Evolutionary conservation across 768 basidiomycete genomes (phyloP).

Genomic region (Auriscalpium orientale): DNA sequence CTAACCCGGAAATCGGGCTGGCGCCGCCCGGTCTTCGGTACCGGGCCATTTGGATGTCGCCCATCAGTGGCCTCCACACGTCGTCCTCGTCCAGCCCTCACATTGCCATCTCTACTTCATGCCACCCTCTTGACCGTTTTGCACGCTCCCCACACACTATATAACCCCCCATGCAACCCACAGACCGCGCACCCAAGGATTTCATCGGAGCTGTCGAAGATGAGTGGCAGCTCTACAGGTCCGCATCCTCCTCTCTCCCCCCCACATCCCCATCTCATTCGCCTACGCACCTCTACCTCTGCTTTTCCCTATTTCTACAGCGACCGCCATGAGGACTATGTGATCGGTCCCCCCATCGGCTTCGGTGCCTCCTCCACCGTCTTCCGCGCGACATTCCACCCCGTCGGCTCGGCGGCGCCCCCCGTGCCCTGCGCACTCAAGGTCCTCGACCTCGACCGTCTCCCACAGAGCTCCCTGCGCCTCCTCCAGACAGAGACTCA

Average conservation of each 20-base stretch:
- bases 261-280: neutral
- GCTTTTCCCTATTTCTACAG: slow-evolving; percentile 28
- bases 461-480: slow-evolving; percentile 62
- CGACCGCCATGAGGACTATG: slow-evolving; percentile 65
- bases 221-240: slow-evolving; percentile 81
- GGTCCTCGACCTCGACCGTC: slow-evolving; percentile 78
- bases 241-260: slow-evolving; percentile 8
- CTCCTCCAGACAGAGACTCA: slow-evolving; percentile 81
- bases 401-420: slow-evolving; percentile 24
- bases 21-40: neutral
- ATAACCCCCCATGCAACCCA: neutral
- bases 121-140: neutral
- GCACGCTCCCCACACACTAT: neutral
- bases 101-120: neutral
- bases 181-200: slow-evolving; percentile 16
- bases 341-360: slow-evolving; percentile 71
- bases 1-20: too few species aligned
- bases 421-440: slow-evolving; percentile 73
- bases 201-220: slow-evolving; percentile 82
- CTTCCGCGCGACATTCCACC: slow-evolving; percentile 64
- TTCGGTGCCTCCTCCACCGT: slow-evolving; percentile 92
- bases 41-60: neutral
- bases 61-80: too few species aligned
- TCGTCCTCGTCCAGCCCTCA: too few species aligned
- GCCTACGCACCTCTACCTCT: neutral